These are phyloP conservation scores for Microdochium bolleyi DNA, from an alignment of 2,329 filamentous ascomycete species.

Conservation along the genomic window DNA sequence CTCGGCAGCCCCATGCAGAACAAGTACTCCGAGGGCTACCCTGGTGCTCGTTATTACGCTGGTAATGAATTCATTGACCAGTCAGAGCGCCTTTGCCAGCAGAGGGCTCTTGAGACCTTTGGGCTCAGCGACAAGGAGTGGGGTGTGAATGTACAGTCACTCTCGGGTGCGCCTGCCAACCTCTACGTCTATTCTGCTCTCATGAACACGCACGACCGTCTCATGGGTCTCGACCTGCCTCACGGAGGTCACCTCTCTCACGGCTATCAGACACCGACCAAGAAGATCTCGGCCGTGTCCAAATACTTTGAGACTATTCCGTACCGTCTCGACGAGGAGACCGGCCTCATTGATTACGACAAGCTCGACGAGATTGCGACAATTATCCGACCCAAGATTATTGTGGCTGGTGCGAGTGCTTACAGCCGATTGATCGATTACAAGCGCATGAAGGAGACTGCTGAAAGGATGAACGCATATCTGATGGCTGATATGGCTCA, in stretches of 20 bases:
- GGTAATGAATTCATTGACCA: constrained; percentile 95
- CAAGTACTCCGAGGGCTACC: constrained; percentile 98
- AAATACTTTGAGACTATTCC: constrained; percentile 99
- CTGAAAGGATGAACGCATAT: constrained; percentile 87
- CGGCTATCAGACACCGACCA: constrained; percentile 90
- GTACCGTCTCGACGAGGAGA: constrained; percentile 84
- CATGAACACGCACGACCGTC: constrained; percentile 83
- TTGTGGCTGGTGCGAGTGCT: constrained; percentile 89
- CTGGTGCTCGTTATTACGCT: constrained; percentile 91
- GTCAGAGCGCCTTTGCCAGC: constrained; percentile 82
- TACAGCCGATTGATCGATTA: constrained; percentile 98
- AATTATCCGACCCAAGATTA: constrained; percentile 90
- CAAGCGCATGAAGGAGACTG: constrained; percentile 80
- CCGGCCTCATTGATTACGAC: constrained; percentile 91
- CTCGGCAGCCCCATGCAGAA: constrained; percentile 95
- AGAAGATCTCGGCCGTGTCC: constrained; percentile 95
- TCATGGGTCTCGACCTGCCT: constrained; percentile 95
- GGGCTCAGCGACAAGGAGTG: constrained; percentile 76
- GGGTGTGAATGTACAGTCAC: constrained; percentile 92
- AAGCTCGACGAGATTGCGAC: constrained; percentile 80
- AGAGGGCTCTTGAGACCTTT: constrained; percentile 82
- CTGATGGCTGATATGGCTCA: constrained; percentile 95
- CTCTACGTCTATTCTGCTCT: constrained; percentile 93
- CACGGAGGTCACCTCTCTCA: constrained; percentile 95
- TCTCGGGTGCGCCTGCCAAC: constrained; percentile 70